A percentile compares a stretch with the other conserved stretches of the same genome.
These are phyloP conservation scores for Tolypocladium ovalisporum DNA, from an alignment of 2,329 filamentous ascomycete species.

Conservation along the genomic window DNA sequence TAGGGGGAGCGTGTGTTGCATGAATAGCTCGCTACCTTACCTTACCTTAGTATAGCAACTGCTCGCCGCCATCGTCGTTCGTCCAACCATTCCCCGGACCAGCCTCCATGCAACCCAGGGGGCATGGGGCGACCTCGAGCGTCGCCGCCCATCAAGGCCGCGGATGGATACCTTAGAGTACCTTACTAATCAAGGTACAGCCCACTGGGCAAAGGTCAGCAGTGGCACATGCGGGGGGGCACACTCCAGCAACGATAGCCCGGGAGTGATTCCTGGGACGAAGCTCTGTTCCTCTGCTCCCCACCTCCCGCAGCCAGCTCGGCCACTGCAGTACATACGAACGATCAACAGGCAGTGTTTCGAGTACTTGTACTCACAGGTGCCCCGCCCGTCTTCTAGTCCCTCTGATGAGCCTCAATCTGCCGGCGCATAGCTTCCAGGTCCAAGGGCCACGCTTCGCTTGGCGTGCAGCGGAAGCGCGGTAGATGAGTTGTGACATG, in stretches of 20 bases:
- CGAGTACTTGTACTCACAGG: not conserved
- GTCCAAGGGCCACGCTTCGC: not conserved
- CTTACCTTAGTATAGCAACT: not conserved
- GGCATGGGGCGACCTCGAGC: not conserved
- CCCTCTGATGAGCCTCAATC: constrained; percentile 7
- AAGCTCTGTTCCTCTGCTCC: not conserved
- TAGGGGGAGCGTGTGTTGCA: not conserved
- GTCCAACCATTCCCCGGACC: not conserved
- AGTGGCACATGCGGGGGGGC: not conserved
- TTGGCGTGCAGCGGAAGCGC: constrained; percentile 1
- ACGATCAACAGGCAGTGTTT: no score
- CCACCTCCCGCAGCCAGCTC: not conserved
- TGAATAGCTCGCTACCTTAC: not conserved
- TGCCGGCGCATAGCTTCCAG: constrained; percentile 2
- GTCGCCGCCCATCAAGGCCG: not conserved
- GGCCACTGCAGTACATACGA: not conserved
- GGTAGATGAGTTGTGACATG: constrained; percentile 2
- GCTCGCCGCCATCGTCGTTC: not conserved
- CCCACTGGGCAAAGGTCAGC: not conserved
- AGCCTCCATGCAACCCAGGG: not conserved
- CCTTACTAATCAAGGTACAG: not conserved
- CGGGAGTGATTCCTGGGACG: not conserved
- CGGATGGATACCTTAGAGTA: not conserved
- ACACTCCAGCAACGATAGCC: not conserved
- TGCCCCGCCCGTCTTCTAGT: not conserved